Conservation (phyloP, 148 eudicot species). For the Beta vulgaris region DNA sequence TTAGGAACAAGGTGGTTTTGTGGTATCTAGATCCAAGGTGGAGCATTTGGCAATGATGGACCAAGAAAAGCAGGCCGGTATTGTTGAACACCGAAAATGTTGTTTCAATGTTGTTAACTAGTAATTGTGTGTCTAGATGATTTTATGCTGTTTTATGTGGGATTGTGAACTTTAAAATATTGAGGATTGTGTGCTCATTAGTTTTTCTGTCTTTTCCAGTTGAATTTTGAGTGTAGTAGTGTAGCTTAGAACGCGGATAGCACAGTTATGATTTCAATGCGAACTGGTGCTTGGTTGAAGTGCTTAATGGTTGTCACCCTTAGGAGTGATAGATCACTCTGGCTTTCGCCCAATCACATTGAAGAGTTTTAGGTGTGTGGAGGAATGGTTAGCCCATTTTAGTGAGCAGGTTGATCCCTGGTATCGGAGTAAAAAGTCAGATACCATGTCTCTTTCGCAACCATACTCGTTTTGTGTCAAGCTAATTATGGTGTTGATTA, state of each 20-base stretch:
- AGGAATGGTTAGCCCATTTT: not conserved
- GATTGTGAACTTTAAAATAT: not conserved
- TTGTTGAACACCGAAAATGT: slow-evolving; percentile 12
- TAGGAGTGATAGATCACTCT: not conserved
- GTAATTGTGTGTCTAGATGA: not conserved
- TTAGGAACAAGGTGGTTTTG: slow-evolving; percentile 15
- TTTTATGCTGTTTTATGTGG: not conserved
- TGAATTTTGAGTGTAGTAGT: not conserved
- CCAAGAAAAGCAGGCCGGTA: slow-evolving; percentile 36
- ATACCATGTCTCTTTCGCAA: too few relatives aligned
- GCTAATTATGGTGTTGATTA: not conserved
- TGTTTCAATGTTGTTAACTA: too few relatives aligned
- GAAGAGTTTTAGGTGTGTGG: not conserved
- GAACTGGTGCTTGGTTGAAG: not conserved
- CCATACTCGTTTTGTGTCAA: too few relatives aligned
- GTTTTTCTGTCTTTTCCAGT: not conserved
- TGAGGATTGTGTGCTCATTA: not conserved
- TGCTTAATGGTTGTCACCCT: not conserved
- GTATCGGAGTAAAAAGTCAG: too few relatives aligned
- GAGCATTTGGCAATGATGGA: not conserved
- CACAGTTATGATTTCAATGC: not conserved
- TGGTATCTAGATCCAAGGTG: not conserved
- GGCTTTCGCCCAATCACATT: not conserved
- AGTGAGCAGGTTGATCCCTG: not conserved
- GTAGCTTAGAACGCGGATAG: not conserved